Evolutionary conservation across 2,329 filamentous ascomycete species (phyloP).

Genomic region (Fusarium sp.): DNA sequence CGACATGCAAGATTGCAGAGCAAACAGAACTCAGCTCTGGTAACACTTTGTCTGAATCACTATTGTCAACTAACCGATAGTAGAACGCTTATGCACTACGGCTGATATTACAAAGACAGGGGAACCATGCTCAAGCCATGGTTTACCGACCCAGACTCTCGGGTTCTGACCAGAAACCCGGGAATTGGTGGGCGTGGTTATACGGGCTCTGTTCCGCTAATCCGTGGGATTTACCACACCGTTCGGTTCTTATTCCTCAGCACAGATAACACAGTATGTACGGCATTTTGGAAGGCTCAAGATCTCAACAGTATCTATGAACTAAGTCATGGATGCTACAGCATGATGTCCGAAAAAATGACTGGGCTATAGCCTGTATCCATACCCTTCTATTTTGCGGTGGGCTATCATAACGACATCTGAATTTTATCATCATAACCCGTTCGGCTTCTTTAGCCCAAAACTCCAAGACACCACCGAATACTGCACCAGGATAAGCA

Average conservation of each 20-base stretch:
- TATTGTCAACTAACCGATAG: not conserved
- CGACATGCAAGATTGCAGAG: not conserved
- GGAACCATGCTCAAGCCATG: slow-evolving; percentile 45
- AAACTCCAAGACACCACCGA: slow-evolving; percentile 3
- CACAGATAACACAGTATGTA: not conserved
- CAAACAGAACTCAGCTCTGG: not conserved
- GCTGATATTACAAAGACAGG: slow-evolving; percentile 40
- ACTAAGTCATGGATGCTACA: not conserved
- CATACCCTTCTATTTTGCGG: slow-evolving; percentile 5
- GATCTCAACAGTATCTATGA: not conserved
- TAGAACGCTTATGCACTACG: slow-evolving; percentile 9
- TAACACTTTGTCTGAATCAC: not conserved
- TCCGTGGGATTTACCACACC: not conserved
- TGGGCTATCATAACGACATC: slow-evolving; percentile 14
- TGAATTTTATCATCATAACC: slow-evolving; percentile 26
- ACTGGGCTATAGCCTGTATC: not conserved
- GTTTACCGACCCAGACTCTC: slow-evolving; percentile 50
- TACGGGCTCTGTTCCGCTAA: not conserved
- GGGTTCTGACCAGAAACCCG: slow-evolving; percentile 47
- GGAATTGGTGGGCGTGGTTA: slow-evolving; percentile 40
- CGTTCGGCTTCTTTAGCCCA: slow-evolving; percentile 9
- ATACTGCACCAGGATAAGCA: slow-evolving; percentile 2
- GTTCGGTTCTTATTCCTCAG: not conserved
- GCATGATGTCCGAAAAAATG: not conserved
- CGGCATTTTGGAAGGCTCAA: not conserved